These are phyloP conservation scores for Madurella fahalii DNA, from an alignment of 2,329 filamentous ascomycete species.

Conservation along the genomic window DNA sequence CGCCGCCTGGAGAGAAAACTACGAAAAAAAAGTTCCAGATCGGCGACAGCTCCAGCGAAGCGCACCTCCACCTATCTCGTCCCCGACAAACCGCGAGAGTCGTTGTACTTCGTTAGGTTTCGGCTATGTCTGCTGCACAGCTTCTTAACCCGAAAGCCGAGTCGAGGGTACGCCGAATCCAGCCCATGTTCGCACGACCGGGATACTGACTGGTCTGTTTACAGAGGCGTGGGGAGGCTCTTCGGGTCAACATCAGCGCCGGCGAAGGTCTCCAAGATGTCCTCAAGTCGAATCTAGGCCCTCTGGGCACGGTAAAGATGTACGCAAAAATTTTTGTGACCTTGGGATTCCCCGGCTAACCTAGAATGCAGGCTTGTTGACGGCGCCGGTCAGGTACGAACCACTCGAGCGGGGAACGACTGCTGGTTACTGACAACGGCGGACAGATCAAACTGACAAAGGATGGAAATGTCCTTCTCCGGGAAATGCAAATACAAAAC, in stretches of 20 bases:
- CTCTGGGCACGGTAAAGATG: conserved; percentile 95
- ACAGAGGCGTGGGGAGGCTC: conserved; percentile 92
- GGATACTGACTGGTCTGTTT: conserved; percentile 31
- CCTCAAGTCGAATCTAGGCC: conserved; percentile 91
- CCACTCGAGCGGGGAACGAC: conserved; percentile 6
- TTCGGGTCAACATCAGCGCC: conserved; percentile 93
- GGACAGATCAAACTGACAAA: conserved; percentile 94
- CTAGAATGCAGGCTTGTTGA: conserved; percentile 56
- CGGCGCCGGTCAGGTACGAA: conserved; percentile 61
- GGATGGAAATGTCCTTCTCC: conserved; percentile 83
- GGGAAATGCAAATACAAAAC: conserved; percentile 93
- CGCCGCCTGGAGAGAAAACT: conserved; percentile 20
- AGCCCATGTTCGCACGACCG: background rate
- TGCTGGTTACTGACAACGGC: conserved; percentile 20
- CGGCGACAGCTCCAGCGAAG: conserved; percentile 21
- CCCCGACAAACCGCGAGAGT: background rate
- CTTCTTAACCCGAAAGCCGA: conserved; percentile 98
- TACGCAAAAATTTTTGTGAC: conserved; percentile 34
- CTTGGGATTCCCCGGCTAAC: conserved; percentile 5
- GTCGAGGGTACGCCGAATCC: conserved; percentile 67
- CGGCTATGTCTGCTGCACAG: conserved; percentile 88
- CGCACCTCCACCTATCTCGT: conserved; percentile 15
- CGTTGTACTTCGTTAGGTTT: background rate
- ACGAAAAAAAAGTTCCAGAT: conserved; percentile 28
- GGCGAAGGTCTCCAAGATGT: conserved; percentile 93